phyloP scores from a whole-genome alignment of 768 basidiomycete genomes.

The Phlebiopsis flavidoalba region DNA sequence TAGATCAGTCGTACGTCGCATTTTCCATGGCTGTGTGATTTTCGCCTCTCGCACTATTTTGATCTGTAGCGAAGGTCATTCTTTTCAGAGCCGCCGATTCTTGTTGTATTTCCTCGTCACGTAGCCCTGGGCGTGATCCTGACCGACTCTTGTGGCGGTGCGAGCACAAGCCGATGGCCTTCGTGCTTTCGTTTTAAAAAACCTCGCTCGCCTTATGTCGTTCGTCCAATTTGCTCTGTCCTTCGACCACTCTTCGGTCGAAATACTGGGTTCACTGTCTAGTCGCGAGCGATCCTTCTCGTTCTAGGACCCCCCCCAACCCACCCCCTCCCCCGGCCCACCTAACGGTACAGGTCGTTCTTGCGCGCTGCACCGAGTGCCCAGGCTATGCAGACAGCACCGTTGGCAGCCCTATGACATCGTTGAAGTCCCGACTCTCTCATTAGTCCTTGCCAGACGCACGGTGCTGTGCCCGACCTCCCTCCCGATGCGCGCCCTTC shows the following conservation, averaged over 20 bases:
- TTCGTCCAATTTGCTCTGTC: neutral
- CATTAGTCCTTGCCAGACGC: neutral
- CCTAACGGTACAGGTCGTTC: too few relatives aligned
- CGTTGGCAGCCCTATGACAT: neutral
- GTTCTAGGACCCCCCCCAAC: too few relatives aligned
- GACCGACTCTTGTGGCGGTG: neutral
- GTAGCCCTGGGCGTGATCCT: neutral
- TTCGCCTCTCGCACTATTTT: too few relatives aligned
- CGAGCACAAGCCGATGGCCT: neutral
- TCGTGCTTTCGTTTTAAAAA: neutral
- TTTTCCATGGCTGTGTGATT: too few relatives aligned
- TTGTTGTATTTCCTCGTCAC: constrained; percentile 2
- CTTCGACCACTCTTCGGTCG: neutral
- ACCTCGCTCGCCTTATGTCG: neutral
- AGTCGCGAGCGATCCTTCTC: constrained; percentile 1
- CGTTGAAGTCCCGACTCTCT: neutral
- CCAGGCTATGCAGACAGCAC: neutral
- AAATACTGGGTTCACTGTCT: neutral
- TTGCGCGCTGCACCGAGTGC: neutral
- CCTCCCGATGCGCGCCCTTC: neutral
- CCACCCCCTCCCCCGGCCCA: too few relatives aligned
- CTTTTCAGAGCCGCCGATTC: too few relatives aligned
- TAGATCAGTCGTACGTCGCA: too few relatives aligned
- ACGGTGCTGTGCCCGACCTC: neutral
- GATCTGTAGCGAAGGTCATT: too few relatives aligned